Conservation (phyloP, 2,329 filamentous ascomycete species). For the Monilinia vaccinii-corymbosi region DNA sequence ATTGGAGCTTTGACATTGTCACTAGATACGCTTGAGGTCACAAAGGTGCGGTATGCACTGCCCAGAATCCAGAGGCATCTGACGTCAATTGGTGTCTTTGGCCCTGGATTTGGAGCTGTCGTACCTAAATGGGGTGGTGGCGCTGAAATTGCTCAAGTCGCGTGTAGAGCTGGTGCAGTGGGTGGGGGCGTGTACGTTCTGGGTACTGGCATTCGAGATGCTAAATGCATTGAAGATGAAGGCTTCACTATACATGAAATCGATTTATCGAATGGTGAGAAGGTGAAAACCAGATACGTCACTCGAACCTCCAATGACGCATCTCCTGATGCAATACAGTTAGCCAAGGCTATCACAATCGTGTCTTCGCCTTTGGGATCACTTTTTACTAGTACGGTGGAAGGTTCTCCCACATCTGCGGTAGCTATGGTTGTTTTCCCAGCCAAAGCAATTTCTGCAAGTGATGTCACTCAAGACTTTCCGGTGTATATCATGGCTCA, state of each 20-base stretch:
- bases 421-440: conserved; percentile 64
- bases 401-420: conserved; percentile 68
- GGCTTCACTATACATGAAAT: conserved; percentile 17
- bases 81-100: conserved; percentile 78
- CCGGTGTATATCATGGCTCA: conserved; percentile 61
- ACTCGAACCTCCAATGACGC: conserved; percentile 32
- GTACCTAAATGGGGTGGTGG: conserved; percentile 89
- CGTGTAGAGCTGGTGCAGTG: conserved; percentile 82
- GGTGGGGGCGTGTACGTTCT: conserved; percentile 88
- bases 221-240: conserved; percentile 17
- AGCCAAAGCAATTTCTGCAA: conserved; percentile 36
- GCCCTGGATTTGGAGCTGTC: conserved; percentile 80
- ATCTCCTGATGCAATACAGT: conserved; percentile 24
- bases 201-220: conserved; percentile 51
- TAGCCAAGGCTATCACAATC: conserved; percentile 58
- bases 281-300: conserved; percentile 45
- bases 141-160: conserved; percentile 83
- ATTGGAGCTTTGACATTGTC: conserved; percentile 67
- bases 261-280: conserved; percentile 46
- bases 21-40: conserved; percentile 43
- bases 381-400: conserved; percentile 62
- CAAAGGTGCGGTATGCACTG: conserved; percentile 56
- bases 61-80: conserved; percentile 70
- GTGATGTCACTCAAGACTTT: conserved; percentile 31
- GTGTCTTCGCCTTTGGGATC: conserved; percentile 54